A percentile compares a stretch with the other conserved stretches of the same genome.
These are phyloP conservation scores for Lasiodiplodia sp. DNA, from an alignment of 2,329 filamentous ascomycete genomes.

Conservation along the genomic window DNA sequence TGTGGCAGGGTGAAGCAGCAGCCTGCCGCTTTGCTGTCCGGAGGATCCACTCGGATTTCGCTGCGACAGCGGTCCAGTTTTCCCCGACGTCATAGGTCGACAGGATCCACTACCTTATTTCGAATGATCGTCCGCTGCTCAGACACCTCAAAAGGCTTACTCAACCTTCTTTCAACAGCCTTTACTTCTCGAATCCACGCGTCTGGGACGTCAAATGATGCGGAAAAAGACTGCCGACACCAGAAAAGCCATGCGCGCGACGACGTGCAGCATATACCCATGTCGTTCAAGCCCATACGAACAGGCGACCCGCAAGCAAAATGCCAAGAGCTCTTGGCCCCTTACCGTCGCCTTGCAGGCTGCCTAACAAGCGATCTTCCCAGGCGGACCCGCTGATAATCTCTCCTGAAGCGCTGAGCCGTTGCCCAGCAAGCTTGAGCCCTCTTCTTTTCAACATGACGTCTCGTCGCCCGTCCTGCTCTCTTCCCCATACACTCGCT, in stretches of 20 bases:
- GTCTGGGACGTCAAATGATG: too few relatives aligned
- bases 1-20: background rate
- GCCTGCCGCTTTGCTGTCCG: background rate
- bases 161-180: background rate
- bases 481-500: conserved; percentile 4
- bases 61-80: conserved; percentile 21
- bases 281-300: background rate
- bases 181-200: too few relatives aligned
- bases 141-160: background rate
- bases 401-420: conserved; percentile 23
- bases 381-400: conserved; percentile 21
- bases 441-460: conserved; percentile 24
- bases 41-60: conserved; percentile 6
- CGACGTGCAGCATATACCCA: background rate
- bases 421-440: conserved; percentile 24
- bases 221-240: background rate
- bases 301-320: background rate
- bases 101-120: conserved; percentile 17
- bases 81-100: conserved; percentile 17
- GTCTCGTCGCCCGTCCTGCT: conserved; percentile 1
- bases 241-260: background rate
- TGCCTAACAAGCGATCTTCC: conserved; percentile 21
- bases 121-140: conserved; percentile 3
- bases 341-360: conserved; percentile 16
- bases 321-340: conserved; percentile 22